Base-by-base conservation (phyloP, 305 asterid species). In the Rubia occidens region DNA sequence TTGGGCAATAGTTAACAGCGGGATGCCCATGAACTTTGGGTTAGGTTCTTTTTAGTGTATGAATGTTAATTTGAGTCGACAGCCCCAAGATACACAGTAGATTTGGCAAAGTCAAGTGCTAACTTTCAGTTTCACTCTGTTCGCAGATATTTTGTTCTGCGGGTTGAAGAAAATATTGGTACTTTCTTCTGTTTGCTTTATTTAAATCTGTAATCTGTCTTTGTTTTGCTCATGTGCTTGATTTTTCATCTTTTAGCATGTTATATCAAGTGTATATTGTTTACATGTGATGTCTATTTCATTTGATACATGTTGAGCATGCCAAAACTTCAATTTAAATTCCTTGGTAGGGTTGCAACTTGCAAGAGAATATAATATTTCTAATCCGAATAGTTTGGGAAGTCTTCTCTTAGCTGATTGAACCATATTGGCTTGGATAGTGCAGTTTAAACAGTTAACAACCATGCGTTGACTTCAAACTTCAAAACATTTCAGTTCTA, bases 151-250 rank as follows among this genome's bases (percentile, higher is more conserved):
- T 94, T 94, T 54, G 97, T 90, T 75, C 91, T 94, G 62, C 97
- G 97, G 72, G 73, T 94, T 59, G 98, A 94, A 86, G 98, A 94
- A 80, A 82, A 87, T 78, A 84, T 94, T 64, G 98, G 98, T 94
- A 89, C 69, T 47, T 29, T 75, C 69, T 45, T 11, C 40, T 53
- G 72, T 65, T 66, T 70, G 37, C 37, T 32, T 68, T 61, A 73
- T 72, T 64, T 11, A 60, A 61, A 71, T 67, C 47, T 73, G 29
- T 32, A 9, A 62, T 62, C 39, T 44, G 45, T 44, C n/a, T 64
- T 29, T 24, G 5, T 8, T 69, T 42, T 63, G 53, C 24, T 29
- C 56, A 20, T 69, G 68, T 62, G 44, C 60, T 29, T 53, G 59
- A 18, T 74, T 60, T 60, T 70, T 47, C 24, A 21, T 60, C 55